These are phyloP conservation scores for Schrenkiella parvula DNA, from an alignment of 345 rosid species.

Conservation along the genomic window DNA sequence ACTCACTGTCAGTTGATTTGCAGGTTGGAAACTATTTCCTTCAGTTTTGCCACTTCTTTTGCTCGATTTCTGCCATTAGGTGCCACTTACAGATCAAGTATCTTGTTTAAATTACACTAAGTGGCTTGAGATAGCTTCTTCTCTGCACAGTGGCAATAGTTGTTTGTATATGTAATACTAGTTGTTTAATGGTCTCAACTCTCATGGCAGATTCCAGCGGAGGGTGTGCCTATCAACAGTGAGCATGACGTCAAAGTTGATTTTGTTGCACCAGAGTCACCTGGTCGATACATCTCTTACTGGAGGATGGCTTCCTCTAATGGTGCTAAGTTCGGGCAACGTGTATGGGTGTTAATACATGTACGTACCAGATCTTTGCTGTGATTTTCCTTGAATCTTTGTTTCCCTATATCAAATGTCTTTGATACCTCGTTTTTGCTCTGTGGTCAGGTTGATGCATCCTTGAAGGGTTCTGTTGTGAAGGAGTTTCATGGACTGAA, in stretches of 20 bases:
- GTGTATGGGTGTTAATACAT: conserved; percentile 87
- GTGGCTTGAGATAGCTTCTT: neutral
- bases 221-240: conserved; percentile 58
- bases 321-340: conserved; percentile 82
- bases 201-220: conserved; percentile 53
- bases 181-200: neutral
- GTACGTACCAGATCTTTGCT: conserved; percentile 32
- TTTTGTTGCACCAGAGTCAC: conserved; percentile 63
- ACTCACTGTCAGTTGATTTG: conserved; percentile 39
- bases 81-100: neutral
- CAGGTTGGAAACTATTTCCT: conserved; percentile 42
- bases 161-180: neutral
- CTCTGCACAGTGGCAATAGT: neutral
- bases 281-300: conserved; percentile 81
- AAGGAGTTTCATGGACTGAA: conserved; percentile 46
- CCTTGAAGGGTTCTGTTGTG: conserved; percentile 31
- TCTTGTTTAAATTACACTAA: neutral
- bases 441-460: conserved; percentile 57
- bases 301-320: conserved; percentile 82
- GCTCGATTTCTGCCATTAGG: neutral
- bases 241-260: conserved; percentile 75
- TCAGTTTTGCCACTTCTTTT: conserved; percentile 10
- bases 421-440: neutral
- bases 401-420: neutral
- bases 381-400: neutral